Evolutionary conservation across 2,329 filamentous ascomycete species (phyloP).

Genomic region (Fusarium nisikadoi): DNA sequence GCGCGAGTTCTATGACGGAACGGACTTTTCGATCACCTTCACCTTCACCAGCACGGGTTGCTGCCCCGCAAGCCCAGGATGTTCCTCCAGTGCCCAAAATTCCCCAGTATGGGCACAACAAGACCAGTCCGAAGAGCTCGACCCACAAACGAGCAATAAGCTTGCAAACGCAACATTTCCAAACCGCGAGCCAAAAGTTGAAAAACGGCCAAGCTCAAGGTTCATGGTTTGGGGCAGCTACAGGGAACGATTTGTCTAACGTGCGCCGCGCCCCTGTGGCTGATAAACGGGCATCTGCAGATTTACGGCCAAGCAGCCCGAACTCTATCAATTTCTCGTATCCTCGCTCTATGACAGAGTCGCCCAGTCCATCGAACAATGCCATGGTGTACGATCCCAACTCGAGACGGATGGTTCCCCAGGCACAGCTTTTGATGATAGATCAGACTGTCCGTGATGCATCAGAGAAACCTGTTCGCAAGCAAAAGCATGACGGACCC

Average conservation of each 20-base stretch:
- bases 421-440: slow-evolving; percentile 53
- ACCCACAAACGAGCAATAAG: slow-evolving; percentile 55
- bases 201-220: slow-evolving; percentile 52
- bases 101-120: slow-evolving; percentile 59
- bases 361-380: slow-evolving; percentile 51
- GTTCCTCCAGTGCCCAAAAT: slow-evolving; percentile 81
- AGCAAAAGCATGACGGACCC: slow-evolving; percentile 54
- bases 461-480: slow-evolving; percentile 53
- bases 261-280: slow-evolving; percentile 57
- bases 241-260: slow-evolving; percentile 56
- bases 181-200: slow-evolving; percentile 64
- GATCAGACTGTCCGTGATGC: slow-evolving; percentile 55
- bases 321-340: slow-evolving; percentile 71
- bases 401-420: slow-evolving; percentile 70
- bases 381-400: slow-evolving; percentile 72
- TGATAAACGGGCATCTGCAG: slow-evolving; percentile 44
- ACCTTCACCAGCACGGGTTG: slow-evolving; percentile 68
- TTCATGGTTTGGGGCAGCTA: slow-evolving; percentile 62
- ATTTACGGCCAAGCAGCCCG: slow-evolving; percentile 55
- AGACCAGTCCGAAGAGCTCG: slow-evolving; percentile 40
- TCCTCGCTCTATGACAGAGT: slow-evolving; percentile 58
- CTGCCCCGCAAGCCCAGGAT: slow-evolving; percentile 54
- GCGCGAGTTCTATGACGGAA: slow-evolving; percentile 86
- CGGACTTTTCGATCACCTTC: slow-evolving; percentile 87
- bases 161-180: slow-evolving; percentile 61